Evolutionary conservation across 2,329 filamentous ascomycete genomes (phyloP), one percentile per base, ranked within the genome.

Genomic region (Fusarium floridanum): DNA sequence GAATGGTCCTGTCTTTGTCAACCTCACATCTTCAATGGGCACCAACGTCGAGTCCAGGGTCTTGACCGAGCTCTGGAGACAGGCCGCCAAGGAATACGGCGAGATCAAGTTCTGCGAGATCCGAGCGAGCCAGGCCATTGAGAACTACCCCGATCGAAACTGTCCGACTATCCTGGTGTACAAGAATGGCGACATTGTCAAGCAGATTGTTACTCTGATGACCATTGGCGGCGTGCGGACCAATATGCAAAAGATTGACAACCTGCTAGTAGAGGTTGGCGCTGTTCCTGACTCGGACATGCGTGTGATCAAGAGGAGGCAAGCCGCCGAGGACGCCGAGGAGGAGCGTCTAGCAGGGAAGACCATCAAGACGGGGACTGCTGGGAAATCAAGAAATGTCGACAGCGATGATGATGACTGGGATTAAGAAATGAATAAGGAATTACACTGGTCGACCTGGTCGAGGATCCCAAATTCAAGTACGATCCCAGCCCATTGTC

Each of bases 21-120:
- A 98, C 76, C 87, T 98, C 61, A 96, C 93, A 8, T 95, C 94
- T 6, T 89, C 93, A 0, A 86, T 91, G 68, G 93, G 94, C 60
- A 93, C 90, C 62, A 98, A 98, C 79, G 89, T 93, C 37, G 95
- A 98, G 84, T 97, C 95, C 5, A 90, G 93, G 69, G 87, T 98
- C 5, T 84, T 98, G 77, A 91, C 92, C 1, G 93, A 97, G 80
- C 87, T 98, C 22, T 99, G 96, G 95, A 88, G 92, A 39, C 91
- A 95, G 79, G 89, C 97, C 45, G 96, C 97, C 1, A 85, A 84
- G 69, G 95, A 96, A 79, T 99, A 95, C 80, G 95, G 95, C 22
- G 96, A 99, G 75, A 87, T 99, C 82, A 99, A 99, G 85, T 99
- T 99, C 84, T 98, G 96, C 82, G 94, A 98, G 85, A 98, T 99